phyloP scores from a whole-genome alignment of 306 rosid genomes.

The Albizia julibrissin region DNA sequence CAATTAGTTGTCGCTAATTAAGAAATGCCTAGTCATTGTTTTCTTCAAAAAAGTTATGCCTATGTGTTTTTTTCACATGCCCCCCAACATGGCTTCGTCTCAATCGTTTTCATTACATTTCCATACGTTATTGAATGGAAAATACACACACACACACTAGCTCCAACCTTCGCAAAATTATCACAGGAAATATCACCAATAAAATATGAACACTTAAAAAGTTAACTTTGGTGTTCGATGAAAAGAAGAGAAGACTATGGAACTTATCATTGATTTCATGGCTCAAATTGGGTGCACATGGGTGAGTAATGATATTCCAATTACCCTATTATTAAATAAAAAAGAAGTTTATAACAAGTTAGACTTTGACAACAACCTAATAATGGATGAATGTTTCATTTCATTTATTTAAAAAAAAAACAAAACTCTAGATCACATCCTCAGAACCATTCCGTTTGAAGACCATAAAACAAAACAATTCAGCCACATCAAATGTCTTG shows the following conservation, averaged over 20 bases:
- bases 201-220: constrained; percentile 37
- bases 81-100: constrained; percentile 48
- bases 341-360: constrained; percentile 17
- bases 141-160: constrained; percentile 21
- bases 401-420: background rate
- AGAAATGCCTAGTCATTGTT: constrained; percentile 49
- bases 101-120: constrained; percentile 31
- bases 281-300: constrained; percentile 64
- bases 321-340: constrained; percentile 31
- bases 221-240: constrained; percentile 41
- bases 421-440: background rate
- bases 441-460: constrained; percentile 1
- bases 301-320: constrained; percentile 54
- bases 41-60: constrained; percentile 50
- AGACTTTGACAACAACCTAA: constrained; percentile 32
- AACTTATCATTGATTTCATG: constrained; percentile 58
- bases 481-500: background rate
- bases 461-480: background rate
- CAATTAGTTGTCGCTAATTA: constrained; percentile 33
- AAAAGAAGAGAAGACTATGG: constrained; percentile 50
- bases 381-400: constrained; percentile 28
- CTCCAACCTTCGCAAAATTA: constrained; percentile 31
- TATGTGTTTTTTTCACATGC: constrained; percentile 54
- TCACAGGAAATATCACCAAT: constrained; percentile 27
- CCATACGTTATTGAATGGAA: constrained; percentile 20